phyloP scores from a whole-genome alignment of 2,329 filamentous ascomycete genomes.

The Xylariaceae sp. region DNA sequence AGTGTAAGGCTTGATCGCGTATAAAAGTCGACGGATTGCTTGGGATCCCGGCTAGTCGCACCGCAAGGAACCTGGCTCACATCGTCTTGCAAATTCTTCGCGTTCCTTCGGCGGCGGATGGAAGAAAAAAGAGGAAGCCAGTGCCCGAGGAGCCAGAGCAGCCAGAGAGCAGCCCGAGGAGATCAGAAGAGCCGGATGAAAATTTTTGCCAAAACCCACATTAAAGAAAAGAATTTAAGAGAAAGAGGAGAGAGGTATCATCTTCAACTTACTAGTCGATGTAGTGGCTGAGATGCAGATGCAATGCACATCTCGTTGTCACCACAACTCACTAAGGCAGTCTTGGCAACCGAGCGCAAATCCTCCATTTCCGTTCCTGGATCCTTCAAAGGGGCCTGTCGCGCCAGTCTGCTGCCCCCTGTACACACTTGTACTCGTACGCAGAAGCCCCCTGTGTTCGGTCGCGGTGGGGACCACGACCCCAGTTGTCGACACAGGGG shows the following conservation, averaged over 20 bases:
- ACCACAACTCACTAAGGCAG: conserved; percentile 12
- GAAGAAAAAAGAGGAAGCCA: neutral
- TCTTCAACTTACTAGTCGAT: neutral
- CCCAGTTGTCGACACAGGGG: conserved; percentile 1
- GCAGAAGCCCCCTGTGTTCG: neutral
- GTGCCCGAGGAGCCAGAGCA: neutral
- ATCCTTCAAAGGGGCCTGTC: neutral
- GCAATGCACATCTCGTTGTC: conserved; percentile 17
- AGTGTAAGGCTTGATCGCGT: neutral
- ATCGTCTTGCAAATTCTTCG: conserved; percentile 1
- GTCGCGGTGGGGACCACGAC: conserved; percentile 4
- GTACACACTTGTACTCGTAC: neutral
- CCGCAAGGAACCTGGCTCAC: neutral
- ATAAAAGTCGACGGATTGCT: neutral
- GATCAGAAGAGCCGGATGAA: too few species aligned
- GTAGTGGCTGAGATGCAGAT: conserved; percentile 5
- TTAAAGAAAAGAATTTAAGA: neutral
- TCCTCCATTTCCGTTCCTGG: neutral
- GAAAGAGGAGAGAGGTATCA: neutral
- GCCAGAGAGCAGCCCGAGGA: too few species aligned
- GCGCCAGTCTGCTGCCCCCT: neutral
- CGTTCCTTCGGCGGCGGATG: neutral
- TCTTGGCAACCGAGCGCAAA: conserved; percentile 10
- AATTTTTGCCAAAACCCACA: neutral
- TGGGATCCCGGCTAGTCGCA: neutral